Percentiles rank a stretch among this genome's conserved stretches.
Conservation (phyloP, 2,329 filamentous ascomycete species). For the Diaporthe helianthi region DNA sequence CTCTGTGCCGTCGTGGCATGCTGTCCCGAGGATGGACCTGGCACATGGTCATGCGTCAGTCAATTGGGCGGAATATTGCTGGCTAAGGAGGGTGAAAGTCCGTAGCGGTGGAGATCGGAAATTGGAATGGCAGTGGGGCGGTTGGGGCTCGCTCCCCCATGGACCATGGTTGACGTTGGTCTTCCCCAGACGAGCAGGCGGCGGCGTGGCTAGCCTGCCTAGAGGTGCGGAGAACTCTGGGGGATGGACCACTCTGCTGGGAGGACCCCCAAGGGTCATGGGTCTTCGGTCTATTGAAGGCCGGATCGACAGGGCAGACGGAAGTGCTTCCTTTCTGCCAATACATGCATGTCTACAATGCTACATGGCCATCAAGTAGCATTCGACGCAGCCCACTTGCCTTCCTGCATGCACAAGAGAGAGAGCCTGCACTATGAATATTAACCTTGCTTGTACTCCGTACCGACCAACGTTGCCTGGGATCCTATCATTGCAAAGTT, state of each 20-base stretch:
- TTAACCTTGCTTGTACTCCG: too few relatives aligned
- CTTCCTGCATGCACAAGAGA: background rate
- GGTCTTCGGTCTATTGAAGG: slow-evolving; percentile 23
- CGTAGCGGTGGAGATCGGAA: slow-evolving; percentile 14
- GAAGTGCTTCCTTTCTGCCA: background rate
- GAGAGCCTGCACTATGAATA: too few relatives aligned
- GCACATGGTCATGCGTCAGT: background rate
- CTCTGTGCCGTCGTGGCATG: background rate
- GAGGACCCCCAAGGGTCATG: slow-evolving; percentile 5
- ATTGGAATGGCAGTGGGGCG: slow-evolving; percentile 14
- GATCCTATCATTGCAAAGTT: background rate
- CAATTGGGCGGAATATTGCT: slow-evolving; percentile 19
- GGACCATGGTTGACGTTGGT: slow-evolving; percentile 9
- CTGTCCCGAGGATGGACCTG: slow-evolving; percentile 9
- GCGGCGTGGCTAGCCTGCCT: background rate
- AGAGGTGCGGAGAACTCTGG: slow-evolving; percentile 22
- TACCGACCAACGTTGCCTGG: background rate
- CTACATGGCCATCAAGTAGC: background rate
- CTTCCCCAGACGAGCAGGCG: slow-evolving; percentile 12
- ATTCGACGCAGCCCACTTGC: background rate
- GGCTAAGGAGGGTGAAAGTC: slow-evolving; percentile 16
- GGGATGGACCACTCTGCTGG: slow-evolving; percentile 14
- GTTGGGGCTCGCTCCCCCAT: too few relatives aligned
- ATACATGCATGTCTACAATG: background rate
- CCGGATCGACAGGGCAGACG: slow-evolving; percentile 18